Evolutionary conservation across 139 green algal species (phyloP).

Genomic region (Chlorokybus atmophyticus): DNA sequence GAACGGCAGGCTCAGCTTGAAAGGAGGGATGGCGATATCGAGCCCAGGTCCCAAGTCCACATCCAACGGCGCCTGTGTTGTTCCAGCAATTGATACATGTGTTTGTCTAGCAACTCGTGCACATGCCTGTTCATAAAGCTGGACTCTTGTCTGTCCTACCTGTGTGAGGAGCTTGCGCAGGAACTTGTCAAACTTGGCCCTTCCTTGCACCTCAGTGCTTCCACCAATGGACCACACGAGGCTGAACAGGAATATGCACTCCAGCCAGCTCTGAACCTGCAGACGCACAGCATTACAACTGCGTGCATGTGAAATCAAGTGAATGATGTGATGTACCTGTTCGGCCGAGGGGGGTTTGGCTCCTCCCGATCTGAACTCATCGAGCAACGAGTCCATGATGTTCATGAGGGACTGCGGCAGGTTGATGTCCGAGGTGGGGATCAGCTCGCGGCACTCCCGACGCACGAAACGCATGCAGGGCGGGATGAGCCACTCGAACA

Average conservation of each 20-base stretch:
- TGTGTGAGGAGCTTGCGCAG: constrained; percentile 42
- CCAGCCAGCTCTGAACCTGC: constrained; percentile 28
- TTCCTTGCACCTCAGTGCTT: constrained; percentile 42
- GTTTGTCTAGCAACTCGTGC: too few relatives aligned
- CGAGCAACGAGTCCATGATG: constrained; percentile 34
- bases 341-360: not conserved
- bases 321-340: too few relatives aligned
- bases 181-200: constrained; percentile 39
- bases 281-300: not conserved
- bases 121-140: too few relatives aligned
- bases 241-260: constrained; percentile 54
- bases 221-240: constrained; percentile 56
- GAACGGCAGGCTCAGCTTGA: constrained; percentile 25
- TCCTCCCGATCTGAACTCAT: constrained; percentile 27
- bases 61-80: too few relatives aligned
- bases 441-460: constrained; percentile 44
- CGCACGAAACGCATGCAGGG: constrained; percentile 39
- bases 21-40: constrained; percentile 31
- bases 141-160: constrained; percentile 16
- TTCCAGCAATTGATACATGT: too few relatives aligned
- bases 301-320: too few relatives aligned
- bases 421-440: constrained; percentile 45
- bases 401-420: constrained; percentile 40
- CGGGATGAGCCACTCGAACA: constrained; percentile 56
- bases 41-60: constrained; percentile 54